Conservation (phyloP, 371 early-diverging fungal genomes). For the Zychaea mexicana region DNA sequence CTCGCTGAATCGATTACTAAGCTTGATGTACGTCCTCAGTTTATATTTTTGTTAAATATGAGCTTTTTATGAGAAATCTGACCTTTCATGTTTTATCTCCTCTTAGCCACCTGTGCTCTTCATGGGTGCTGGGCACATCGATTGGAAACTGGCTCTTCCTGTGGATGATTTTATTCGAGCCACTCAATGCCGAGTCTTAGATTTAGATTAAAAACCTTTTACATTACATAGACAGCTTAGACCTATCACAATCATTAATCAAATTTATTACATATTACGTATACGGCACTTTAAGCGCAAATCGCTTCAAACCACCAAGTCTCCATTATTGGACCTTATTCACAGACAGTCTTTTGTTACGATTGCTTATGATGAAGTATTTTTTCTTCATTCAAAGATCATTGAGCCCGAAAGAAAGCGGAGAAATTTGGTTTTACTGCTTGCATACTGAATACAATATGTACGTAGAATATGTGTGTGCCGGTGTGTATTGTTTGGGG, state of each 20-base stretch:
- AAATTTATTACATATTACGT: no score
- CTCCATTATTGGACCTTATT: no score
- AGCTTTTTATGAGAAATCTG: neutral
- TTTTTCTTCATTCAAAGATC: neutral
- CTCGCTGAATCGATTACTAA: slow-evolving; percentile 60
- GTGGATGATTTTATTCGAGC: slow-evolving; percentile 62
- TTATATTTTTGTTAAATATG: neutral
- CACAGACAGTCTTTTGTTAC: no score
- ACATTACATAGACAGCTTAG: neutral
- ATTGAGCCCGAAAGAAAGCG: no score
- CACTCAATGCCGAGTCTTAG: slow-evolving; percentile 60
- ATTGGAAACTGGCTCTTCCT: slow-evolving; percentile 85
- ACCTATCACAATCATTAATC: neutral
- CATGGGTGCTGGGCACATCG: slow-evolving; percentile 89
- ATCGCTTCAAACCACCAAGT: no score
- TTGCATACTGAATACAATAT: slow-evolving; percentile 1
- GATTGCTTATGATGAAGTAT: no score
- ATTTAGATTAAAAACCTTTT: slow-evolving; percentile 50
- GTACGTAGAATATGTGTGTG: neutral
- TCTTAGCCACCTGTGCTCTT: slow-evolving; percentile 73
- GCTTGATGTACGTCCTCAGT: slow-evolving; percentile 43
- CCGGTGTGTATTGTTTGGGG: neutral
- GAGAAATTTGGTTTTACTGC: no score
- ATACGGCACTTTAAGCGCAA: no score
- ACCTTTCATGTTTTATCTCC: neutral